Base-by-base conservation (phyloP, 345 rosid genomes). In the Microthlaspi erraticum region DNA sequence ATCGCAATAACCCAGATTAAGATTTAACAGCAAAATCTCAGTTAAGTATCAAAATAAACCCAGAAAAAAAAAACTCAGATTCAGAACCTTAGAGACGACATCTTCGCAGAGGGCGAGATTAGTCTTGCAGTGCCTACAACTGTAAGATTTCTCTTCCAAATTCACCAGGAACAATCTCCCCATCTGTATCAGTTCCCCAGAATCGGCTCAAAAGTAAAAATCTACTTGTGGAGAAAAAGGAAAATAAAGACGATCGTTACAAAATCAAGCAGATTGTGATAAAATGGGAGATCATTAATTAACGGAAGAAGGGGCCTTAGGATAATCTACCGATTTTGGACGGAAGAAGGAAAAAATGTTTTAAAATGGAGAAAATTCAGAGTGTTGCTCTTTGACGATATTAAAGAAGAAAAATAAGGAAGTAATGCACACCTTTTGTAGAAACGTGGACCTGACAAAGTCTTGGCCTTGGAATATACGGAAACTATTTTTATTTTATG, bases 91-190 rank as follows among this genome's bases (percentile, higher is more conserved):
- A 12, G 97, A 90, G 29, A 84, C 71, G 60, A 88, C 75, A 75
- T 88, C 88, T 4, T 79, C 84, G 14, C 66, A 45, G 43, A 85
- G 73, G 14, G 83, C 97, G 18, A 90, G 80, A 81, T 76, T 85
- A 49, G 90, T 83, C 12, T 66, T 68, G 78, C 97, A 90, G 84
- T 90, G 83, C 65, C 79, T 86, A 83, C 97, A 90, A 66, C 83
- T 79, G 65, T 85, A 88, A 59, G 79, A 18, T 50, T 66, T 78
- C 33, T 90, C 90, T 65, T 90, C 93, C 70, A 88, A 85, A 74
- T 43, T 71, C 68, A 81, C 72, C 79, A 82, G 31, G 78, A 90
- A 90, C 60, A 86, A 60, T 79, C 91, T 88, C 70, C 96, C 96
- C 96, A 87, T 90, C 73, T 74, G 19, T 20, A 7, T 14, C 32